phyloP scores from a whole-genome alignment of 2,329 filamentous ascomycete genomes.

The Akanthomyces dipterigenus region DNA sequence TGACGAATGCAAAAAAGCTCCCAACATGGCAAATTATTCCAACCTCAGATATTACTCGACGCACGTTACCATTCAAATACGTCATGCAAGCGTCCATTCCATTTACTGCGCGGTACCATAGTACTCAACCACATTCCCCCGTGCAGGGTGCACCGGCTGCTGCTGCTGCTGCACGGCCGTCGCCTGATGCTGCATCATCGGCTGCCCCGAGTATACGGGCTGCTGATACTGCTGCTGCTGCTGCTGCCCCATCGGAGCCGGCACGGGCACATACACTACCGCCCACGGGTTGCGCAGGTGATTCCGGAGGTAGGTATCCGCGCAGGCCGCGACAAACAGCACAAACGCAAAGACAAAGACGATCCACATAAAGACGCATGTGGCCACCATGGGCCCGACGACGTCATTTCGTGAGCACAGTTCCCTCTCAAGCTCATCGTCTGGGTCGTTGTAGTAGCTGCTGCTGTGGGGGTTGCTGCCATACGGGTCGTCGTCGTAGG shows the following conservation, averaged over 20 bases:
- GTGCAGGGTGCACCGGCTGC: background rate
- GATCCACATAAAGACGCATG: conserved; percentile 4
- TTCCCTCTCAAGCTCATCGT: background rate
- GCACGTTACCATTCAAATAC: background rate
- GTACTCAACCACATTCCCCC: background rate
- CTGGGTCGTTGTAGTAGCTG: background rate
- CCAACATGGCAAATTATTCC: background rate
- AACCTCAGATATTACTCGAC: background rate
- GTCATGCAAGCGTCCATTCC: background rate
- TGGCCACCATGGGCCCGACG: background rate
- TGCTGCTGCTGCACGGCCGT: background rate
- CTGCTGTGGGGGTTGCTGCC: background rate
- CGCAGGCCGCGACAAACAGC: conserved; percentile 1
- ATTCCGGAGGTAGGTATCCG: conserved; percentile 15
- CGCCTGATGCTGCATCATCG: background rate
- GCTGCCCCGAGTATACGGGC: background rate
- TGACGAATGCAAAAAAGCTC: background rate
- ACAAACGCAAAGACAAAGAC: conserved; percentile 4
- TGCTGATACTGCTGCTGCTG: background rate
- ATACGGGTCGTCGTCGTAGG: background rate
- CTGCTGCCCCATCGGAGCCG: background rate
- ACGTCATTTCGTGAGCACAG: background rate
- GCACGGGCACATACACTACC: conserved; percentile 2
- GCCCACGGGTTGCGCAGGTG: background rate
- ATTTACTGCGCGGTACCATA: background rate